These are phyloP conservation scores for Elsinoe australis DNA, from an alignment of 2,329 filamentous ascomycete genomes.

Conservation along the genomic window DNA sequence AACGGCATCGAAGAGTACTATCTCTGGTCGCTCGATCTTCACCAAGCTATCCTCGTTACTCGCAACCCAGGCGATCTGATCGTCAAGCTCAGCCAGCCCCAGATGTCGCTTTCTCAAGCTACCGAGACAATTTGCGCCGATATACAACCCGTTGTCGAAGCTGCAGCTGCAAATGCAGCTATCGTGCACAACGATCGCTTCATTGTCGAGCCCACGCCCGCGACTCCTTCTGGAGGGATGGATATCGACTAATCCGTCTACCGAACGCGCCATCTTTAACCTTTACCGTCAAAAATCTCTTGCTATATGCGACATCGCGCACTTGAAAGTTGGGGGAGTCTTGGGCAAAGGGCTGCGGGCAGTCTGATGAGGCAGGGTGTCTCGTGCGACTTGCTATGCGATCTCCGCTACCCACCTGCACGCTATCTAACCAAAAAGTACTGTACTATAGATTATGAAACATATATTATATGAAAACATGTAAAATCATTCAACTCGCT, in stretches of 20 bases:
- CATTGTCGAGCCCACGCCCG: neutral
- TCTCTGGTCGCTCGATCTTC: conserved; percentile 43
- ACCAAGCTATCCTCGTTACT: conserved; percentile 41
- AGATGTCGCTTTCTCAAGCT: conserved; percentile 17
- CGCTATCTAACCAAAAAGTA: conserved; percentile 5
- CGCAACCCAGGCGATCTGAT: conserved; percentile 29
- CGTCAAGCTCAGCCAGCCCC: conserved; percentile 24
- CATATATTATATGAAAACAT: no score
- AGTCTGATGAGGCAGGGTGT: neutral
- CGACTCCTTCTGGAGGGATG: conserved; percentile 9
- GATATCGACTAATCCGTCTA: conserved; percentile 11
- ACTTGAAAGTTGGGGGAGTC: neutral
- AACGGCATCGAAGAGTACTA: conserved; percentile 38
- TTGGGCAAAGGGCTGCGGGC: neutral
- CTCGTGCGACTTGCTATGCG: conserved; percentile 6
- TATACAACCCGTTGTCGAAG: conserved; percentile 16
- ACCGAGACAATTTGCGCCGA: conserved; percentile 15
- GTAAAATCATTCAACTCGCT: no score
- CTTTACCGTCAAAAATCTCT: no score
- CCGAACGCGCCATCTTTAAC: no score
- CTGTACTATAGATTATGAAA: conserved; percentile 16
- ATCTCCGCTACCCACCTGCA: no score
- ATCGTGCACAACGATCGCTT: conserved; percentile 16
- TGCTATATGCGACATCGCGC: neutral
- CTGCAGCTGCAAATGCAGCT: conserved; percentile 13